These are phyloP conservation scores for Tolypocladium ovalisporum DNA, from an alignment of 2,329 filamentous ascomycete genomes.

Conservation along the genomic window DNA sequence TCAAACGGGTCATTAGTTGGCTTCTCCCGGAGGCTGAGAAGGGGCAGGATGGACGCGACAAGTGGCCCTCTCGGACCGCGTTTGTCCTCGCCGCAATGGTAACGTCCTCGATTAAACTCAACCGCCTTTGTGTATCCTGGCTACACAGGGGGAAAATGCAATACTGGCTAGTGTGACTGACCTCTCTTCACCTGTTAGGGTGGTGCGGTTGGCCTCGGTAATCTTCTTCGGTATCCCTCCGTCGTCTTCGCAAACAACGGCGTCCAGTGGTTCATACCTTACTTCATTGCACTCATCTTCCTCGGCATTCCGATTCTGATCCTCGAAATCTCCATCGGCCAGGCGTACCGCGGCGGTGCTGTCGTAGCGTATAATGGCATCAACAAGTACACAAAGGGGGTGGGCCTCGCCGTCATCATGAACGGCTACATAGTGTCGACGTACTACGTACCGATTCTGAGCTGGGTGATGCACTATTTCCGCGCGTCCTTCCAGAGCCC, in stretches of 20 bases:
- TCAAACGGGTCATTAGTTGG: slow-evolving; percentile 8
- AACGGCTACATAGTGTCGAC: slow-evolving; percentile 37
- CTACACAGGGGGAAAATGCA: background rate
- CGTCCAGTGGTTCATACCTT: slow-evolving; percentile 46
- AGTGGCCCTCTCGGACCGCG: slow-evolving; percentile 13
- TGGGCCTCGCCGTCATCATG: slow-evolving; percentile 37
- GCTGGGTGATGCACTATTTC: slow-evolving; percentile 47
- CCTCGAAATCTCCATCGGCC: slow-evolving; percentile 56
- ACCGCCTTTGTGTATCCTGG: background rate
- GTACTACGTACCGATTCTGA: slow-evolving; percentile 44
- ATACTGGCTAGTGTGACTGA: background rate
- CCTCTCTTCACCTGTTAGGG: slow-evolving; percentile 13
- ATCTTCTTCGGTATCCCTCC: slow-evolving; percentile 43
- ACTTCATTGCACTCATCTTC: slow-evolving; percentile 36
- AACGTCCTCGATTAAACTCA: background rate
- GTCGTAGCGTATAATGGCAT: slow-evolving; percentile 39
- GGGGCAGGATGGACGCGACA: slow-evolving; percentile 14
- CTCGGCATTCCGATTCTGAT: slow-evolving; percentile 41
- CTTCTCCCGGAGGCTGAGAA: slow-evolving; percentile 12
- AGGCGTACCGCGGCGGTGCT: slow-evolving; percentile 40
- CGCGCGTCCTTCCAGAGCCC: slow-evolving; percentile 39
- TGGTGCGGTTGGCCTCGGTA: slow-evolving; percentile 41
- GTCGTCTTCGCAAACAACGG: slow-evolving; percentile 46
- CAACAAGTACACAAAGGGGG: slow-evolving; percentile 36
- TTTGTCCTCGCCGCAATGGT: slow-evolving; percentile 25